These are phyloP conservation scores for Pisolithus albus DNA, from an alignment of 768 basidiomycete species.

Conservation along the genomic window DNA sequence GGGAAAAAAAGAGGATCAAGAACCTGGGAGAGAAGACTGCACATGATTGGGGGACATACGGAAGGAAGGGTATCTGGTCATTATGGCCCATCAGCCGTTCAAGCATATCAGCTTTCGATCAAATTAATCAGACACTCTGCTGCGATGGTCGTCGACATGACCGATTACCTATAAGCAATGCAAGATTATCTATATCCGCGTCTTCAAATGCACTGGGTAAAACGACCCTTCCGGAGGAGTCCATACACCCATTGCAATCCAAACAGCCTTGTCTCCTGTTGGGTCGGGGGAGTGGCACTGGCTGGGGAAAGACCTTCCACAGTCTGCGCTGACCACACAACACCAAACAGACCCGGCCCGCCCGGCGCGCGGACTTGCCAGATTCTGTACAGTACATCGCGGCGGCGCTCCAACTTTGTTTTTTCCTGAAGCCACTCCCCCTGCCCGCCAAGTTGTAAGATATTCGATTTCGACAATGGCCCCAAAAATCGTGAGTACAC, in stretches of 20 bases:
- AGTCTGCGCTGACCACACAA: slow-evolving; percentile 23
- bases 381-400: slow-evolving; percentile 49
- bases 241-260: slow-evolving; percentile 72
- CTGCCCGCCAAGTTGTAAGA: slow-evolving; percentile 5
- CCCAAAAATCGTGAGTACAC: slow-evolving; percentile 62
- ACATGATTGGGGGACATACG: slow-evolving; percentile 42
- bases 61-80: slow-evolving; percentile 86
- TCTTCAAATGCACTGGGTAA: slow-evolving; percentile 82
- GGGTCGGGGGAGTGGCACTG: slow-evolving; percentile 16
- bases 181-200: slow-evolving; percentile 74
- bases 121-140: slow-evolving; percentile 12
- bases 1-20: slow-evolving; percentile 10
- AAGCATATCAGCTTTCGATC: slow-evolving; percentile 82
- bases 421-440: slow-evolving; percentile 19
- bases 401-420: slow-evolving; percentile 52
- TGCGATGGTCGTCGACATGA: slow-evolving; percentile 15
- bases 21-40: slow-evolving; percentile 6
- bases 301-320: background rate
- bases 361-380: slow-evolving; percentile 13
- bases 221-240: slow-evolving; percentile 68
- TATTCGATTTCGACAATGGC: slow-evolving; percentile 47
- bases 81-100: slow-evolving; percentile 92
- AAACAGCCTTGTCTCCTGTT: slow-evolving; percentile 16
- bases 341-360: slow-evolving; percentile 27
- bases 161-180: slow-evolving; percentile 76